Evolutionary conservation across 176 grass and related monocot genomes (phyloP).

Genomic region (Hsuehochloa calcarea): DNA sequence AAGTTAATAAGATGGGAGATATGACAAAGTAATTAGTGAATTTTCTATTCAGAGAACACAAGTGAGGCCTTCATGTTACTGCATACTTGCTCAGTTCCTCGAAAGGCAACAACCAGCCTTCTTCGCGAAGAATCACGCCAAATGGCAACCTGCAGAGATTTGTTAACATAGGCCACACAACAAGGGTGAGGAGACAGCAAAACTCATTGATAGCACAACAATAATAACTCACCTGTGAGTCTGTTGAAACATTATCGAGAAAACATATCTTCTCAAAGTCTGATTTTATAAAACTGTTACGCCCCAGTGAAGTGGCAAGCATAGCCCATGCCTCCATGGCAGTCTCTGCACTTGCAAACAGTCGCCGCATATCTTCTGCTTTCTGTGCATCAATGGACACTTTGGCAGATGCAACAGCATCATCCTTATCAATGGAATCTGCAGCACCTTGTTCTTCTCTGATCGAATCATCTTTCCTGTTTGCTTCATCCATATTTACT

Average conservation of each 20-base stretch:
- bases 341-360: slow-evolving; percentile 91
- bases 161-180: slow-evolving; percentile 22
- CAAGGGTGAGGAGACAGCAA: background rate
- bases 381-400: slow-evolving; percentile 41
- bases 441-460: slow-evolving; percentile 32
- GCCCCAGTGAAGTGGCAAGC: slow-evolving; percentile 88
- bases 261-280: slow-evolving; percentile 98
- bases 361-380: slow-evolving; percentile 61
- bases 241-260: slow-evolving; percentile 83
- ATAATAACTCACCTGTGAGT: slow-evolving; percentile 62
- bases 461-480: slow-evolving; percentile 32
- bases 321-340: slow-evolving; percentile 98
- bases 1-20: slow-evolving; percentile 26
- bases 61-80: slow-evolving; percentile 31
- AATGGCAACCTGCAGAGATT: slow-evolving; percentile 65
- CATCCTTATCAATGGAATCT: slow-evolving; percentile 39
- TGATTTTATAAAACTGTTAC: slow-evolving; percentile 93
- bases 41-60: slow-evolving; percentile 7
- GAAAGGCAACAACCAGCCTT: slow-evolving; percentile 80
- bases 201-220: slow-evolving; percentile 10
- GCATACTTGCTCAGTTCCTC: slow-evolving; percentile 96
- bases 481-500: slow-evolving; percentile 15
- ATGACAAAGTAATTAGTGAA: background rate
- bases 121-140: slow-evolving; percentile 88
- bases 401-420: slow-evolving; percentile 28